phyloP scores from a whole-genome alignment of 108 stramenopile genomes.

The Skeletonema potamos region DNA sequence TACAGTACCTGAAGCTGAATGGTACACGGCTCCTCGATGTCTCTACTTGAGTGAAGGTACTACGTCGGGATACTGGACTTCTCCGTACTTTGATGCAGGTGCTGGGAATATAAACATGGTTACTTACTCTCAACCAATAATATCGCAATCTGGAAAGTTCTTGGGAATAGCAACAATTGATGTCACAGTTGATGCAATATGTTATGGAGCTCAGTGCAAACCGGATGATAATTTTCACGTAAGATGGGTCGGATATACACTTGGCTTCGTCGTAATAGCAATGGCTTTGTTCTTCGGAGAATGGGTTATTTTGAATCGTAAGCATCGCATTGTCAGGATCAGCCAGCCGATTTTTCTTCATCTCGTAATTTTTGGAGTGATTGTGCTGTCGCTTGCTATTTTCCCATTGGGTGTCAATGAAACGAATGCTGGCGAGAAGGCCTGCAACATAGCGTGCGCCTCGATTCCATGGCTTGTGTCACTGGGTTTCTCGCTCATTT shows the following conservation, averaged over 20 bases:
- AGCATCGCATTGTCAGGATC: constrained; percentile 32
- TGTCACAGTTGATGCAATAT: constrained; percentile 8
- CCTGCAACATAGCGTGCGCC: not conserved
- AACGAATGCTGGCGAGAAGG: constrained; percentile 16
- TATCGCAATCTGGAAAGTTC: constrained; percentile 10
- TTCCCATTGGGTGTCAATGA: constrained; percentile 38
- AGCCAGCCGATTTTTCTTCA: constrained; percentile 46
- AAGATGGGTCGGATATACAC: constrained; percentile 8
- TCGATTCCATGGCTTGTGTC: constrained; percentile 23
- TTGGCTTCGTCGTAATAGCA: not conserved
- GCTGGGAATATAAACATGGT: constrained; percentile 24
- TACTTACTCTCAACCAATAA: constrained; percentile 25
- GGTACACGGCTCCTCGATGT: constrained; percentile 26
- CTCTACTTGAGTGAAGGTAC: constrained; percentile 19
- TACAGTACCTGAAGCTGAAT: constrained; percentile 1
- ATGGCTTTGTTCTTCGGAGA: constrained; percentile 10
- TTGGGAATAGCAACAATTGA: constrained; percentile 19
- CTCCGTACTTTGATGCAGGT: constrained; percentile 17
- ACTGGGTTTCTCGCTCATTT: constrained; percentile 33
- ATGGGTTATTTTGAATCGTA: constrained; percentile 27
- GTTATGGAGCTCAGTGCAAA: constrained; percentile 19
- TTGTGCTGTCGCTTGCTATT: constrained; percentile 35
- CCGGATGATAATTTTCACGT: constrained; percentile 21
- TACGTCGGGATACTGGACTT: constrained; percentile 12
- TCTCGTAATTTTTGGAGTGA: constrained; percentile 27